phyloP scores from a whole-genome alignment of 2,329 filamentous ascomycete genomes.

The Pseudohalonectria lignicola region DNA sequence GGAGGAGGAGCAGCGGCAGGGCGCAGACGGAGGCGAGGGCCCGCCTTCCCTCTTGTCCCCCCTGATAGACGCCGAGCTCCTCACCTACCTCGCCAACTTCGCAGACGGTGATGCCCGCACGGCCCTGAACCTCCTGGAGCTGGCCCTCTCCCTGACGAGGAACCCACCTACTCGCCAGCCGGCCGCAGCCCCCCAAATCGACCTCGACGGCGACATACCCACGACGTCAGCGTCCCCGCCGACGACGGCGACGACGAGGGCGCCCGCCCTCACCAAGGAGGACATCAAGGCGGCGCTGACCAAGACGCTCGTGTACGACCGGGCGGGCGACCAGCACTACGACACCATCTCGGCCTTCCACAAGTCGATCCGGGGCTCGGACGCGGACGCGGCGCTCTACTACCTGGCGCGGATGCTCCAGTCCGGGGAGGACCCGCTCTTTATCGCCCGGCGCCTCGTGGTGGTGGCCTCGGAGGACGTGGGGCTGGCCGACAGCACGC shows the following conservation, averaged over 20 bases:
- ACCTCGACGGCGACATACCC: background rate
- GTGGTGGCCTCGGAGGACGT: constrained; percentile 94
- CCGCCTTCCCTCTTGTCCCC: constrained; percentile 33
- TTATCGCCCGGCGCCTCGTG: constrained; percentile 84
- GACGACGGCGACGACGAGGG: background rate
- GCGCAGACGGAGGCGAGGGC: constrained; percentile 18
- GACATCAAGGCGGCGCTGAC: constrained; percentile 76
- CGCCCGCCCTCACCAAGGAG: constrained; percentile 54
- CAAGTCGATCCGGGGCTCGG: constrained; percentile 82
- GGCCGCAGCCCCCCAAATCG: constrained; percentile 1
- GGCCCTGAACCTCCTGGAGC: constrained; percentile 81
- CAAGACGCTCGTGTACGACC: constrained; percentile 88
- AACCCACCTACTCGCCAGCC: constrained; percentile 6
- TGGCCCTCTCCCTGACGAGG: constrained; percentile 66
- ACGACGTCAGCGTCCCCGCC: background rate
- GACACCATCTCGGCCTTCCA: constrained; percentile 96
- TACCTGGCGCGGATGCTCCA: constrained; percentile 94
- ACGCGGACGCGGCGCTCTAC: constrained; percentile 82
- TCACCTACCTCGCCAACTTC: constrained; percentile 75
- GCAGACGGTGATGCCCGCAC: constrained; percentile 89
- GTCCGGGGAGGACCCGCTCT: constrained; percentile 86
- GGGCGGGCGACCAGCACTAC: constrained; percentile 92
- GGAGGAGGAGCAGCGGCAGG: constrained; percentile 34
- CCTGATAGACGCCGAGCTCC: constrained; percentile 65
- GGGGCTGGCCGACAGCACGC: constrained; percentile 74